A percentile compares a stretch with the other conserved stretches of the same genome.
Evolutionary conservation across 108 stramenopile species (phyloP).

Genomic region (Parietichytrium sp.): DNA sequence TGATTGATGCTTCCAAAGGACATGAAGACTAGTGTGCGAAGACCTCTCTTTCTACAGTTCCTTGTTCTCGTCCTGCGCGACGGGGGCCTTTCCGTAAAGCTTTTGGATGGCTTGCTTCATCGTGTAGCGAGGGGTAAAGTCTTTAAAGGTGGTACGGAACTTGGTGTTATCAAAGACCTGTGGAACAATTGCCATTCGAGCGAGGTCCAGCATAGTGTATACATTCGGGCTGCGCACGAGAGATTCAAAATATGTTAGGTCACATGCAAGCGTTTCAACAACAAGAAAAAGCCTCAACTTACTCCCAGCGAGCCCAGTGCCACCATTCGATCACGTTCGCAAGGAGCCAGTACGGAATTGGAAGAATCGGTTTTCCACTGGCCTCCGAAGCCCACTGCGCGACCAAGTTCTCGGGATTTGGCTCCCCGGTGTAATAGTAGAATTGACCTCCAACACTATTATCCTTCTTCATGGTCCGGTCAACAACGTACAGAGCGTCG

Average conservation of each 20-base stretch:
- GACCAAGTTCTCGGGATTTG: background rate
- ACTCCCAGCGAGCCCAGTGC: background rate
- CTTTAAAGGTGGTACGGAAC: background rate
- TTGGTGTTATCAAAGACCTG: background rate
- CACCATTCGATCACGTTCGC: background rate
- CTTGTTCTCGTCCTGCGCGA: too few relatives aligned
- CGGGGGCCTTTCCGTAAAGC: too few relatives aligned
- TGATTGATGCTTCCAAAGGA: too few relatives aligned
- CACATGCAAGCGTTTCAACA: too few relatives aligned
- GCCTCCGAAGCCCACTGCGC: background rate
- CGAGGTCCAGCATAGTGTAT: background rate
- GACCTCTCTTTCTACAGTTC: too few relatives aligned
- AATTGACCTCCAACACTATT: background rate
- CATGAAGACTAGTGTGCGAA: too few relatives aligned
- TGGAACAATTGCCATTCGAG: conserved; percentile 14
- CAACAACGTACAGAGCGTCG: conserved; percentile 20
- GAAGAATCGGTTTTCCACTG: background rate
- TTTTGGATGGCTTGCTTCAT: background rate
- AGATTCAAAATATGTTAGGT: too few relatives aligned
- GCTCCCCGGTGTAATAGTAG: conserved; percentile 32
- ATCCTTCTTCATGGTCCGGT: background rate
- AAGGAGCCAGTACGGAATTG: background rate
- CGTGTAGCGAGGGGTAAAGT: conserved; percentile 1
- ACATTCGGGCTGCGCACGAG: too few relatives aligned
- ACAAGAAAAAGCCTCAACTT: too few relatives aligned